Conservation (phyloP, 768 basidiomycete genomes). For the Sarcodon sp. region DNA sequence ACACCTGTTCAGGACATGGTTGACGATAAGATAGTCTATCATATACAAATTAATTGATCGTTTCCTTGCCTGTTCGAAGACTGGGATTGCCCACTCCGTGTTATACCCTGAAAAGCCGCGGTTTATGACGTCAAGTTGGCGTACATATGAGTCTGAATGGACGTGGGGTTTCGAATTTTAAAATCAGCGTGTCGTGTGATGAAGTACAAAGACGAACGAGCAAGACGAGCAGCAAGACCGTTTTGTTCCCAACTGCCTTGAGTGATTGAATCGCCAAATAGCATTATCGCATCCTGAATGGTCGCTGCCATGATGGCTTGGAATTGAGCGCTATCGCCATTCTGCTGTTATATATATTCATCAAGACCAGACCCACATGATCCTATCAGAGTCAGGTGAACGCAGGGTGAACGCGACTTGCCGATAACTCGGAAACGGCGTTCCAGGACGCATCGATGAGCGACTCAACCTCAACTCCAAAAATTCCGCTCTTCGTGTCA, state of each 20-base stretch:
- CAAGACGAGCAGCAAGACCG: constrained; percentile 59
- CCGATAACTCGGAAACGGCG: no score
- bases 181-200: not conserved
- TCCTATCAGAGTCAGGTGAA: no score
- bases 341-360: no score
- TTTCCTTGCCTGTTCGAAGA: constrained; percentile 54
- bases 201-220: constrained; percentile 30
- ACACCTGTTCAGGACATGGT: constrained; percentile 25
- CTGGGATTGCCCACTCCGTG: constrained; percentile 73
- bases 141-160: constrained; percentile 59
- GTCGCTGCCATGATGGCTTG: constrained; percentile 34
- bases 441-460: no score
- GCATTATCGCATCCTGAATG: constrained; percentile 54
- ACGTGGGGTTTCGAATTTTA: not conserved
- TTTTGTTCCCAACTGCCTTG: constrained; percentile 46
- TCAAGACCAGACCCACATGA: no score
- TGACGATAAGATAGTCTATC: not conserved
- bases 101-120: constrained; percentile 81
- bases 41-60: not conserved
- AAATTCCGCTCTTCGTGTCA: constrained; percentile 55
- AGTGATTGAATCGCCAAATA: constrained; percentile 78
- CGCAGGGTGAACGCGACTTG: no score
- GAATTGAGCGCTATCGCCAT: no score
- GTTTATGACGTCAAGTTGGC: constrained; percentile 80
- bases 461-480: not conserved